Evolutionary conservation across 2,329 filamentous ascomycete genomes (phyloP).

Genomic region (Trichoderma brevicompactum): DNA sequence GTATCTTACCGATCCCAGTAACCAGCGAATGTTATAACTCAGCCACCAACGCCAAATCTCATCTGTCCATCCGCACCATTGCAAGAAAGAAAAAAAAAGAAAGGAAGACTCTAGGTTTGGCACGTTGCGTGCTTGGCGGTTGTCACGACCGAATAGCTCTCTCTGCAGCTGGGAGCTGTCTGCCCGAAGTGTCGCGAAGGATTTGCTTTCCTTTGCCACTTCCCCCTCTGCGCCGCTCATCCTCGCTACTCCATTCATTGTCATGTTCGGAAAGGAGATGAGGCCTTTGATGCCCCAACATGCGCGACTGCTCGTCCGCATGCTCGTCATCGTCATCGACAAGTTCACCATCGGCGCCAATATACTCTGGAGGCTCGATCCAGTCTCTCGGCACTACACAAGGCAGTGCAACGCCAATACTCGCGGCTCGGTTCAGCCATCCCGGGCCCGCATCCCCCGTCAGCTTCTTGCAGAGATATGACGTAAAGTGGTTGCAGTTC

Average conservation of each 20-base stretch:
- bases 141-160: conserved; percentile 48
- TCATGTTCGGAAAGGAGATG: conserved; percentile 40
- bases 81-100: conserved; percentile 17
- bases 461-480: conserved; percentile 72
- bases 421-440: conserved; percentile 85
- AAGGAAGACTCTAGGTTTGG: not conserved
- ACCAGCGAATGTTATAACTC: conserved; percentile 30
- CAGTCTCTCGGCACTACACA: conserved; percentile 83
- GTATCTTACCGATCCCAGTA: conserved; percentile 37
- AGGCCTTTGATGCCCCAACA: conserved; percentile 53
- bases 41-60: conserved; percentile 35
- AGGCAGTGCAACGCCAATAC: conserved; percentile 77
- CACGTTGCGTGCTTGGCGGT: not conserved
- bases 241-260: conserved; percentile 52
- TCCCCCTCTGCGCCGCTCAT: conserved; percentile 47
- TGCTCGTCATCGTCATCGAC: conserved; percentile 60
- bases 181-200: conserved; percentile 55
- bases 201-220: conserved; percentile 52
- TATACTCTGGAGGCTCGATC: conserved; percentile 78
- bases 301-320: conserved; percentile 59
- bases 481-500: conserved; percentile 91
- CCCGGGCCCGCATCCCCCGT: conserved; percentile 70
- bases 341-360: conserved; percentile 71
- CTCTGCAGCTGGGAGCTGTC: conserved; percentile 57
- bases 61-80: not conserved